phyloP scores from a whole-genome alignment of 2,329 filamentous ascomycete species.

The Pestalotiopsis sp. region DNA sequence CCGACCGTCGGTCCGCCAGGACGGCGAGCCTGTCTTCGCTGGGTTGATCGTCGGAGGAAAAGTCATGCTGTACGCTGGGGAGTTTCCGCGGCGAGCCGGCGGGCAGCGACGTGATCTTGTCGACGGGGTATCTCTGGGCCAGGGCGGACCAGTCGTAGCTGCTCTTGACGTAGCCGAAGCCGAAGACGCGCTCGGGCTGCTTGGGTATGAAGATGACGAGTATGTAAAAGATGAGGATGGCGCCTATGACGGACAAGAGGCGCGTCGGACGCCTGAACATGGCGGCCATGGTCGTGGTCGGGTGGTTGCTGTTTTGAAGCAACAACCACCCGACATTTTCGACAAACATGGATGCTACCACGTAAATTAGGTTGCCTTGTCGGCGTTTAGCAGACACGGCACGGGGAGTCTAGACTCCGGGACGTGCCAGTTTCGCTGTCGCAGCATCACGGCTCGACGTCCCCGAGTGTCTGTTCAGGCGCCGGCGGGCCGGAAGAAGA shows the following conservation, averaged over 20 bases:
- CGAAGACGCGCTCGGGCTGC: slow-evolving; percentile 5
- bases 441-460: neutral
- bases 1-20: slow-evolving; percentile 30
- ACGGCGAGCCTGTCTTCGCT: slow-evolving; percentile 24
- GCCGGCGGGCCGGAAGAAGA: neutral
- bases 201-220: slow-evolving; percentile 17
- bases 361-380: neutral
- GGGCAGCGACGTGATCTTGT: slow-evolving; percentile 9
- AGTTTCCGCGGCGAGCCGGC: slow-evolving; percentile 7
- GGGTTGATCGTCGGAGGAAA: slow-evolving; percentile 6
- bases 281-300: slow-evolving; percentile 10
- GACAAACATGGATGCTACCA: slow-evolving; percentile 9
- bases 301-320: slow-evolving; percentile 9
- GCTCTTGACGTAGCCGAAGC: slow-evolving; percentile 15
- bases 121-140: slow-evolving; percentile 15
- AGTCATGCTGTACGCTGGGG: slow-evolving; percentile 38
- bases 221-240: slow-evolving; percentile 15
- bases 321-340: slow-evolving; percentile 14
- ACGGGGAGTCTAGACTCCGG: neutral
- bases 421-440: neutral
- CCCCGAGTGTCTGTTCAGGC: neutral
- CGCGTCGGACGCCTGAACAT: slow-evolving; percentile 14
- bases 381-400: neutral
- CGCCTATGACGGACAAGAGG: slow-evolving; percentile 10
- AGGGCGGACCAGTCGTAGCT: slow-evolving; percentile 17